A percentile compares a stretch with the other conserved stretches of the same genome.
phyloP scores from a whole-genome alignment of 768 basidiomycete genomes.

The Mycena latifolia region DNA sequence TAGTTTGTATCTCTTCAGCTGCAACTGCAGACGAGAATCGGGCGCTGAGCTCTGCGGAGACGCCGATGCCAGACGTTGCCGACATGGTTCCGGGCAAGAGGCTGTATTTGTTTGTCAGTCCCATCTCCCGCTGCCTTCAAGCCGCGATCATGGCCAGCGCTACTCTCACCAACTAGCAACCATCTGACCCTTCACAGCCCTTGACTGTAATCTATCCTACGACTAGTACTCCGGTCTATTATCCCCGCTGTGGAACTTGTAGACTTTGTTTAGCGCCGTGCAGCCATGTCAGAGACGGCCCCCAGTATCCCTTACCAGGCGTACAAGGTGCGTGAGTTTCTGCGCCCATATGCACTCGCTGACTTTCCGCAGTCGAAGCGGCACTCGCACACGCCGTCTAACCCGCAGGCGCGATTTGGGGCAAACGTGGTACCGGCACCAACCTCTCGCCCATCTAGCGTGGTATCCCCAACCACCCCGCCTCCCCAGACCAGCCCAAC shows the following conservation, averaged over 20 bases:
- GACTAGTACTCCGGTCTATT: background rate
- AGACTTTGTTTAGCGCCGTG: conserved; percentile 36
- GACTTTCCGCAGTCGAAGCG: conserved; percentile 56
- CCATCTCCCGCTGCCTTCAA: background rate
- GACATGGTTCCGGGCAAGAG: conserved; percentile 63
- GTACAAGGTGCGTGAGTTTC: conserved; percentile 54
- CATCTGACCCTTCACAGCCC: background rate
- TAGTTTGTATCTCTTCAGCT: conserved; percentile 59
- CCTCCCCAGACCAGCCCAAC: conserved; percentile 39
- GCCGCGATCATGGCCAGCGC: conserved; percentile 19
- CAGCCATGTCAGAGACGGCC: conserved; percentile 33
- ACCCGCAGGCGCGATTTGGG: conserved; percentile 39
- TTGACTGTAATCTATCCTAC: background rate
- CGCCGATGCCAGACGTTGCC: conserved; percentile 77
- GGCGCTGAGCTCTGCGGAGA: conserved; percentile 68
- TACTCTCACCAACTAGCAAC: conserved; percentile 12
- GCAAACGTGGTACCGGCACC: conserved; percentile 46
- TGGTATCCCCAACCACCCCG: conserved; percentile 37
- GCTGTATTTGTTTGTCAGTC: conserved; percentile 12
- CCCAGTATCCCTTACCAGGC: conserved; percentile 62
- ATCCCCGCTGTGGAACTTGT: conserved; percentile 8
- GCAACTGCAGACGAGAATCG: conserved; percentile 74
- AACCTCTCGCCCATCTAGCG: conserved; percentile 43
- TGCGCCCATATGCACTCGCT: conserved; percentile 20
- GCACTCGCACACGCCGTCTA: conserved; percentile 55